Evolutionary conservation across 1,284 basidiomycete genomes (phyloP).

Genomic region (Entoloma clypeatum): DNA sequence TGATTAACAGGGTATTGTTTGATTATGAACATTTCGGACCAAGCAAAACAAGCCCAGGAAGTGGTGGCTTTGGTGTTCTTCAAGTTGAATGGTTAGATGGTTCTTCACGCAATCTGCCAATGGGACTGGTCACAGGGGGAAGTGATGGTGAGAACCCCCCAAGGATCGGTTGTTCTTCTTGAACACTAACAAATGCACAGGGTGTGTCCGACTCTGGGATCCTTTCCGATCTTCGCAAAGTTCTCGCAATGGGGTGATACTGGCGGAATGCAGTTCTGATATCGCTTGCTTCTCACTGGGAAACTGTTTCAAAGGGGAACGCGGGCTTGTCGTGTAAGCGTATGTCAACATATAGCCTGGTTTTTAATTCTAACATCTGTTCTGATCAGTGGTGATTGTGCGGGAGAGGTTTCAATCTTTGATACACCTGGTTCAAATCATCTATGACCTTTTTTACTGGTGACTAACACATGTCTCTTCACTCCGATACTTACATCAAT

Average conservation of each 20-base stretch:
- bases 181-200: slow-evolving; percentile 29
- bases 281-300: slow-evolving; percentile 59
- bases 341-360: background rate
- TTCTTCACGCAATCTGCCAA: slow-evolving; percentile 29
- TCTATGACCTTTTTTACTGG: too few species aligned
- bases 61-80: slow-evolving; percentile 47
- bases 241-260: slow-evolving; percentile 40
- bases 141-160: slow-evolving; percentile 49
- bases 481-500: too few species aligned
- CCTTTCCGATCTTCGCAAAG: slow-evolving; percentile 37
- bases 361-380: slow-evolving; percentile 9
- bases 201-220: slow-evolving; percentile 67
- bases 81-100: slow-evolving; percentile 55
- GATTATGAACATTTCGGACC: slow-evolving; percentile 45
- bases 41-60: slow-evolving; percentile 28
- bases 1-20: slow-evolving; percentile 41
- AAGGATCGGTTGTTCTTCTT: background rate
- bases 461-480: too few species aligned
- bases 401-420: slow-evolving; percentile 35
- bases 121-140: slow-evolving; percentile 58
- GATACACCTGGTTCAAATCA: too few species aligned
- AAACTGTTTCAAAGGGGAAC: slow-evolving; percentile 46
- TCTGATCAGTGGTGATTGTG: slow-evolving; percentile 32
- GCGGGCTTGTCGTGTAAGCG: slow-evolving; percentile 61
- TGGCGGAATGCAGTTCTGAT: slow-evolving; percentile 53